Base-by-base conservation (phyloP, 108 stramenopile species). In the Cylindrotheca closterium region DNA sequence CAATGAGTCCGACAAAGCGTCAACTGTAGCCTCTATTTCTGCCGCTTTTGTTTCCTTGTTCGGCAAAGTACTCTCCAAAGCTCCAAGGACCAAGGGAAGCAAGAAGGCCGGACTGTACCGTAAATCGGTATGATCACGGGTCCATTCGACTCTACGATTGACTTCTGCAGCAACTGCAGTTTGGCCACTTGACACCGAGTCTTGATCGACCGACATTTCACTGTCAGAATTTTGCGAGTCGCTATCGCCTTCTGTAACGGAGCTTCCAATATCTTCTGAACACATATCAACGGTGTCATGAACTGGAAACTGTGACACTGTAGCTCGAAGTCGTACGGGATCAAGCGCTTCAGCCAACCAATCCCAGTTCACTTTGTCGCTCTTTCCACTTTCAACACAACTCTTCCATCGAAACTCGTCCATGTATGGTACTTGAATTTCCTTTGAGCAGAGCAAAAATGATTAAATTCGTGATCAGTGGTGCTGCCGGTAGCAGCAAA, bases 71-170 rank as follows among this genome's bases (percentile, higher is more conserved):
- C 42, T 26, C 12, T 68, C 55, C 27, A 68, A 46, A 31, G 58
- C 58, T 1, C 67, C 63, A 22, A 64, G 52, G 37, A 64, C 22
- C 22, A 54, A 49, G 2, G 91, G 83, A 17, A 93, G 70, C 5
- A 93, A 29, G 60, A 90, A 90, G 5, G 80, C 83, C 34, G 92
- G 92, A 62, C 83, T 87, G 62, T 93, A 93, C 23, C 85, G 70
- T 3, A 37, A 21, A 69, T 87, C 87, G 25, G 22, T n/a, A 29
- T 25, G 15, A 5, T n/a, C 25, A 25, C 61, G 64, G 42, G 66
- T 70, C 17, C 62, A 5, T 63, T 10, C 52, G 12, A n/a, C n/a
- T n/a, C n/a, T n/a, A n/a, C n/a, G n/a, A n/a, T n/a, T n/a, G n/a
- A n/a, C n/a, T n/a, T n/a, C n/a, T n/a, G n/a, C n/a, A n/a, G n/a